A percentile compares a stretch with the other conserved stretches of the same genome.
These are phyloP conservation scores for Verticillium albo-atrum DNA, from an alignment of 2,329 filamentous ascomycete genomes.

Conservation along the genomic window DNA sequence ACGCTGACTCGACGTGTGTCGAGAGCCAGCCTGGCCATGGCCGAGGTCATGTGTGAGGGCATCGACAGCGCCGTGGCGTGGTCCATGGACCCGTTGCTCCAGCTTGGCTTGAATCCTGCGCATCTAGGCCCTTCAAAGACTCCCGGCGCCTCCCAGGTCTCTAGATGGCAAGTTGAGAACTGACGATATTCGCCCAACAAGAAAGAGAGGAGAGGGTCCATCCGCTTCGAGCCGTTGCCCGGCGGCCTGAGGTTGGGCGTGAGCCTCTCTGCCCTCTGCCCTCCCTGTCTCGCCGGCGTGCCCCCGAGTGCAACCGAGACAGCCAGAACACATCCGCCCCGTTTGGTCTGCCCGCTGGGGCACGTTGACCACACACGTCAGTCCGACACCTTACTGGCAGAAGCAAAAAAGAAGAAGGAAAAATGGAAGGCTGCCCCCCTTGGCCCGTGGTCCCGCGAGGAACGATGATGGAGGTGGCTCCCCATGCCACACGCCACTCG, in stretches of 20 bases:
- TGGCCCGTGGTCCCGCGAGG: neutral
- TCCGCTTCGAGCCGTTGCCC: neutral
- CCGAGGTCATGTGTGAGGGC: neutral
- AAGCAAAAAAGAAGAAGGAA: neutral
- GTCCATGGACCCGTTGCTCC: neutral
- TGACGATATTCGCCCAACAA: neutral
- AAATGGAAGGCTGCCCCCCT: neutral
- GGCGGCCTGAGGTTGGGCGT: neutral
- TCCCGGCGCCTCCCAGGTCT: neutral
- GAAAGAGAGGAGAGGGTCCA: neutral
- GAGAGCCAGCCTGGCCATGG: neutral
- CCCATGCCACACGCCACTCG: neutral
- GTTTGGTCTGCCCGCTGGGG: neutral
- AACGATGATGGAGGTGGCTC: neutral
- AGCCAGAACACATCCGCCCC: neutral
- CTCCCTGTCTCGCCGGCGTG: neutral
- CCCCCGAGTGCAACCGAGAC: slow-evolving; percentile 1
- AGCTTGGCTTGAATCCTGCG: neutral
- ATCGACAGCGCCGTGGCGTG: neutral
- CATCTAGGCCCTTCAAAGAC: neutral
- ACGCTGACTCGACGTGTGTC: neutral
- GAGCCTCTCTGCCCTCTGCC: neutral
- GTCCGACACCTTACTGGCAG: neutral
- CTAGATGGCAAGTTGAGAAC: neutral
- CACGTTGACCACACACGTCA: neutral